Conservation (phyloP, 352 stramenopile species). For the Pythium volutum region DNA sequence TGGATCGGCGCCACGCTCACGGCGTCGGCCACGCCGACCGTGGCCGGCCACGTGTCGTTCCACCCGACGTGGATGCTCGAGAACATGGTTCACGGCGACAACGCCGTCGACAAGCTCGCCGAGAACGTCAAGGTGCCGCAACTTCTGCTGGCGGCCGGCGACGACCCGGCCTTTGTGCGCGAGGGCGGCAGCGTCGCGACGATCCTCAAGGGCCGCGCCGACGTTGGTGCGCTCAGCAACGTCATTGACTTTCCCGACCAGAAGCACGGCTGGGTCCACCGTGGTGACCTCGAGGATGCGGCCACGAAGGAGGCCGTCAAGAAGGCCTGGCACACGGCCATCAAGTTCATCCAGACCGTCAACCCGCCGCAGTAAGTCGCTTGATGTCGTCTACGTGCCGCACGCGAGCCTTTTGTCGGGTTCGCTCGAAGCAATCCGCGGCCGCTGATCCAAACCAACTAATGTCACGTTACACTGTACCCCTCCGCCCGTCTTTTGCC, state of each 20-base stretch:
- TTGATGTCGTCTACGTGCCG: neutral
- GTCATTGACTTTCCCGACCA: conserved; percentile 66
- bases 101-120: conserved; percentile 64
- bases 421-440: too few species aligned
- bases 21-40: conserved; percentile 36
- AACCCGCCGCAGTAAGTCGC: conserved; percentile 26
- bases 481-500: too few species aligned
- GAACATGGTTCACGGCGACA: conserved; percentile 72
- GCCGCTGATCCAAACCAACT: neutral
- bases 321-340: conserved; percentile 48
- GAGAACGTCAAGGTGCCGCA: conserved; percentile 72
- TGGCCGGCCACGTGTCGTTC: conserved; percentile 75
- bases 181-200: conserved; percentile 67
- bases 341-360: conserved; percentile 40
- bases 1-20: conserved; percentile 66
- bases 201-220: conserved; percentile 42
- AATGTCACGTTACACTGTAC: too few species aligned
- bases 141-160: conserved; percentile 59
- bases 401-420: neutral
- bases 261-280: conserved; percentile 84
- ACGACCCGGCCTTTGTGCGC: conserved; percentile 71
- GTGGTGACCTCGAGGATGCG: conserved; percentile 67
- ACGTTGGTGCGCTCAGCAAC: conserved; percentile 40
- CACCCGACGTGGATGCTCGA: conserved; percentile 77
- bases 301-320: conserved; percentile 52